These are phyloP conservation scores for Hypoxylon intermedium DNA, from an alignment of 495 filamentous ascomycete species.

Conservation along the genomic window DNA sequence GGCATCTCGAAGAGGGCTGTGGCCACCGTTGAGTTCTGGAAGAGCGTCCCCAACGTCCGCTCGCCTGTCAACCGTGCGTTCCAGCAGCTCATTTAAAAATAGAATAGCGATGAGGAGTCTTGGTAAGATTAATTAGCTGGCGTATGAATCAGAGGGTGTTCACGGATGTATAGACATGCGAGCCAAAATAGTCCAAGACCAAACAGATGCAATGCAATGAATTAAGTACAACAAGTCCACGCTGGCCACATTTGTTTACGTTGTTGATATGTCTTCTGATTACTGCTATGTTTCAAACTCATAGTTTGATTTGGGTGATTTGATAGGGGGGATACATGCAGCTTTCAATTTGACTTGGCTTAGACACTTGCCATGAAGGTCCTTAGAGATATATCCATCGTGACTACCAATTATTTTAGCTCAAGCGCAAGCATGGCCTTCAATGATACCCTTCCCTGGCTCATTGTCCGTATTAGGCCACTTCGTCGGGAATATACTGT, in stretches of 20 bases:
- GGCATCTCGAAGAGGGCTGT: conserved; percentile 93
- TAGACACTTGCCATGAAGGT: neutral
- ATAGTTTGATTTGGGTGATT: too few species aligned
- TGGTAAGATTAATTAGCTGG: conserved; percentile 26
- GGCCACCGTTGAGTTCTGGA: conserved; percentile 94
- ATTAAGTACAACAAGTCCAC: too few species aligned
- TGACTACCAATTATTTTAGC: too few species aligned
- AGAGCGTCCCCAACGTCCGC: conserved; percentile 84
- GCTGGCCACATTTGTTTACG: too few species aligned
- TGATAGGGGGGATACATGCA: too few species aligned
- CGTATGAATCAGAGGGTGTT: conserved; percentile 26
- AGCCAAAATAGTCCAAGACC: conserved; percentile 29
- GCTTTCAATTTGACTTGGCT: too few species aligned
- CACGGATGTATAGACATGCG: conserved; percentile 35
- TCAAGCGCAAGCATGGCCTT: neutral
- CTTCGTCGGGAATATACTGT: too few species aligned
- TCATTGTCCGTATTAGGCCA: neutral
- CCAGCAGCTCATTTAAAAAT: conserved; percentile 76
- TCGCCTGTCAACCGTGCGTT: conserved; percentile 96
- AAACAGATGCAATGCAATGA: conserved; percentile 28
- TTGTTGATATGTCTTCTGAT: too few species aligned
- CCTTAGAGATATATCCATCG: too few species aligned
- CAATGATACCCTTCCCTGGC: neutral
- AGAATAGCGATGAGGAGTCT: conserved; percentile 28
- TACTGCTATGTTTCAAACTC: too few species aligned